These are phyloP conservation scores for Nitzschia inconspicua DNA, from an alignment of 108 stramenopile genomes.

Conservation along the genomic window DNA sequence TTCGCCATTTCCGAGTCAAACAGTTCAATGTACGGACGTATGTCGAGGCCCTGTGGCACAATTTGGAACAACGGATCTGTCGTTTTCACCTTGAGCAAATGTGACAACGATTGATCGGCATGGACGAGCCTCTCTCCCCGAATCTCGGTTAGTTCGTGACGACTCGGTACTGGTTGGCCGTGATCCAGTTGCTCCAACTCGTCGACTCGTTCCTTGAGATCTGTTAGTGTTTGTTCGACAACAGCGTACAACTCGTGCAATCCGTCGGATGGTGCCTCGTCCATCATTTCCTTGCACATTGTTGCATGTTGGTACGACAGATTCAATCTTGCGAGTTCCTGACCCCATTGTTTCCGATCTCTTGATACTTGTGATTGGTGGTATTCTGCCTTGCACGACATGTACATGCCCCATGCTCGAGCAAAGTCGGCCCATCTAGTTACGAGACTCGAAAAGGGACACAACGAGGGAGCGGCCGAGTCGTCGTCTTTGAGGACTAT, in stretches of 20 bases:
- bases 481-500: constrained; percentile 7
- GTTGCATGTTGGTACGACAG: not conserved
- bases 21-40: constrained; percentile 15
- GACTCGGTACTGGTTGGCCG: constrained; percentile 8
- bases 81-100: not conserved
- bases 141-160: constrained; percentile 32
- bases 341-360: constrained; percentile 25
- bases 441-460: constrained; percentile 2
- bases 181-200: constrained; percentile 16
- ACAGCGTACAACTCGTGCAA: constrained; percentile 3
- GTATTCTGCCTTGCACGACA: constrained; percentile 35
- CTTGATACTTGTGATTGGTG: constrained; percentile 29
- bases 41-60: not conserved
- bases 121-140: constrained; percentile 30
- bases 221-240: not conserved
- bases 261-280: not conserved
- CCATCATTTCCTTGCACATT: constrained; percentile 9
- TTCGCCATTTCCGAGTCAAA: constrained; percentile 36
- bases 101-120: constrained; percentile 17
- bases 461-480: not conserved
- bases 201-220: not conserved
- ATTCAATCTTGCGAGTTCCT: constrained; percentile 28
- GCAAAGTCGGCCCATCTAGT: constrained; percentile 20
- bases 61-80: constrained; percentile 15
- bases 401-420: constrained; percentile 33